Base-by-base conservation (phyloP, 805 yeast species). In the Wickerhamiella dianesei region DNA sequence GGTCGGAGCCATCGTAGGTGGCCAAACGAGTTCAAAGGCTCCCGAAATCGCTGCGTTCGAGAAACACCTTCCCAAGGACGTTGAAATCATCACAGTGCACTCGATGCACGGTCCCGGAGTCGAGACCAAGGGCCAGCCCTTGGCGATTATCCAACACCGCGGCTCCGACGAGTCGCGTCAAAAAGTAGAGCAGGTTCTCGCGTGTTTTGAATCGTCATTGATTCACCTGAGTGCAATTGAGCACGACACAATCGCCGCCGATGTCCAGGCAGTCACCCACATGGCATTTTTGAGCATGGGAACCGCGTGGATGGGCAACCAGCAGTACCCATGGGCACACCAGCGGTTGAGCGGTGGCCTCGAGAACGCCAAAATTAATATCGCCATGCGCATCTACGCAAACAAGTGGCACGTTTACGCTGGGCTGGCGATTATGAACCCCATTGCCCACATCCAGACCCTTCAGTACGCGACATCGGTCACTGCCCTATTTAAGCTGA, bases 341-440 rank as follows among this genome's bases (percentile, higher is more conserved):
- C 73, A 79, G 2, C 76, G 80, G 59, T 87, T 95, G 89, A 67
- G 77, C 21, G 97, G 97, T 13, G 97, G 98, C 1, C 70, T 92
- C 42, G 98, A 92, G 62, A 89, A 92, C 61, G 97, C 95, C 14
- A 92, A 92, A 58, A 83, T 88, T 60, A 92, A 92, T 61, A 87
- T 92, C 29, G 82, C 97, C 1, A 66, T 92, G 60, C 71, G 98
- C 52, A 92, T 92, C 44, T 92, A 73, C 63, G 79, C 95, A 16
- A 92, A 88, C 64, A 87, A 88, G 64, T 92, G 96, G 94, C 98
- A 92, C 62, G 97, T 92, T 25, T 92, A 92, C 60, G 97, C 97
- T 3, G 98, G 98, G 0, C 70, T 92, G 57, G 96, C 97, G 8
- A 89, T 92, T 54, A 82, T 95, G 1, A 92, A 92, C 58, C 96